A percentile compares a stretch with the other conserved stretches of the same genome.
These are phyloP conservation scores for Crithidia fasciculata DNA, from an alignment of 208 protist genomes.

Conservation along the genomic window DNA sequence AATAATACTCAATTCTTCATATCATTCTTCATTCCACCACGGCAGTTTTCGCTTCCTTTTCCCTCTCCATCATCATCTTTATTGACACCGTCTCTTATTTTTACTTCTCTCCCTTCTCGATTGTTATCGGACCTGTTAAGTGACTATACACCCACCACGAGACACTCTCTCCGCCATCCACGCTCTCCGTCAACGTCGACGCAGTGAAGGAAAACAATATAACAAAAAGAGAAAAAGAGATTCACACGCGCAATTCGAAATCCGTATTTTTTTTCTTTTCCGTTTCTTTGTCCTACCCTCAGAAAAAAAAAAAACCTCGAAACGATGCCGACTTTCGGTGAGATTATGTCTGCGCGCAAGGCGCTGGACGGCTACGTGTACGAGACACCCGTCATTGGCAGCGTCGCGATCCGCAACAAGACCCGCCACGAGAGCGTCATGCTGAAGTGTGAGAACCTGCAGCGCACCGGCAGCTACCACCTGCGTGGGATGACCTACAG, in stretches of 20 bases:
- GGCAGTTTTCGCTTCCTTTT: slow-evolving; percentile 5
- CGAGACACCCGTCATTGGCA: slow-evolving; percentile 72
- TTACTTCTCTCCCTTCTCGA: neutral
- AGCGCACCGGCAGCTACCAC: slow-evolving; percentile 81
- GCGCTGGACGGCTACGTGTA: slow-evolving; percentile 64
- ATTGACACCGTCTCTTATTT: neutral
- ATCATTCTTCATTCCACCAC: too few relatives aligned
- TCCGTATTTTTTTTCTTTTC: neutral
- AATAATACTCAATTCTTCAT: too few relatives aligned
- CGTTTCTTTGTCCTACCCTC: neutral
- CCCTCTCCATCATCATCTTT: neutral
- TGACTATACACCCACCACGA: too few relatives aligned
- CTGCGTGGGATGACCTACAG: slow-evolving; percentile 73
- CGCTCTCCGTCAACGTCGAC: too few relatives aligned
- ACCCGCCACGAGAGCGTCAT: slow-evolving; percentile 64
- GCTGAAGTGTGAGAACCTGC: slow-evolving; percentile 83
- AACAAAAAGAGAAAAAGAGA: too few relatives aligned
- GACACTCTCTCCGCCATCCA: too few relatives aligned
- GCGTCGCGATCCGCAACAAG: slow-evolving; percentile 52
- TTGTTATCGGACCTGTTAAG: too few relatives aligned
- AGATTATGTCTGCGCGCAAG: slow-evolving; percentile 77
- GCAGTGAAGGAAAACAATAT: too few relatives aligned
- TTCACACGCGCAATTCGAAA: too few relatives aligned
- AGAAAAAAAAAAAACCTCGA: neutral
- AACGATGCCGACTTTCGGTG: slow-evolving; percentile 40